phyloP scores from a whole-genome alignment of 2,329 filamentous ascomycete species.

The Chrysosporium queenslandicum region DNA sequence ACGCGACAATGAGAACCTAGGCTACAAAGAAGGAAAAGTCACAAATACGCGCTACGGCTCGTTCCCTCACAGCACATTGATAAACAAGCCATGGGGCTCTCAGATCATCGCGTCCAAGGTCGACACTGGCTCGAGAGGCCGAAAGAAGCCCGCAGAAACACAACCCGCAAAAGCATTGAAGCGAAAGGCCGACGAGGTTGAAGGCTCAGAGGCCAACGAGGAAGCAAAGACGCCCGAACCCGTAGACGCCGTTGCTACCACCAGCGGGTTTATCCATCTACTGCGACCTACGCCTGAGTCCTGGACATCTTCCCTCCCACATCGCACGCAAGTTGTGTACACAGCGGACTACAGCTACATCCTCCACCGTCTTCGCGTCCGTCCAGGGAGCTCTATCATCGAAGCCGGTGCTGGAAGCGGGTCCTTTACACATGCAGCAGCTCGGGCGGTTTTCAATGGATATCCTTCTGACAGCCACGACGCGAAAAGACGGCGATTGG shows the following conservation, averaged over 20 bases:
- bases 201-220: constrained; percentile 25
- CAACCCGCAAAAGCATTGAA: constrained; percentile 11
- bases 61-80: constrained; percentile 67
- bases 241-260: constrained; percentile 32
- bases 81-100: constrained; percentile 77
- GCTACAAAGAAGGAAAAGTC: constrained; percentile 65
- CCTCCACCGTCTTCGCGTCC: constrained; percentile 39
- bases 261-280: constrained; percentile 42
- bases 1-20: constrained; percentile 53
- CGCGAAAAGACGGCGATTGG: constrained; percentile 25
- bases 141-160: constrained; percentile 42
- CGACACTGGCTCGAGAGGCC: constrained; percentile 79
- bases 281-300: constrained; percentile 42
- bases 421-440: constrained; percentile 43
- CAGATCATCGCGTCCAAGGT: constrained; percentile 84
- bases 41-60: constrained; percentile 92
- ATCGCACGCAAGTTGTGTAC: constrained; percentile 45
- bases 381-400: constrained; percentile 39
- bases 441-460: constrained; percentile 41
- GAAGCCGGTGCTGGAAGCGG: constrained; percentile 45
- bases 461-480: constrained; percentile 25
- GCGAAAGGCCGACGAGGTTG: constrained; percentile 28
- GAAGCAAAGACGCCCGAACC: constrained; percentile 22
- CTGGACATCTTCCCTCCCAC: constrained; percentile 43
- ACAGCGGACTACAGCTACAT: constrained; percentile 46